Evolutionary conservation across 1,139 yeast species (phyloP), one percentile per base, ranked within the genome.

Genomic region (Wickerhamiella pararugosa): DNA sequence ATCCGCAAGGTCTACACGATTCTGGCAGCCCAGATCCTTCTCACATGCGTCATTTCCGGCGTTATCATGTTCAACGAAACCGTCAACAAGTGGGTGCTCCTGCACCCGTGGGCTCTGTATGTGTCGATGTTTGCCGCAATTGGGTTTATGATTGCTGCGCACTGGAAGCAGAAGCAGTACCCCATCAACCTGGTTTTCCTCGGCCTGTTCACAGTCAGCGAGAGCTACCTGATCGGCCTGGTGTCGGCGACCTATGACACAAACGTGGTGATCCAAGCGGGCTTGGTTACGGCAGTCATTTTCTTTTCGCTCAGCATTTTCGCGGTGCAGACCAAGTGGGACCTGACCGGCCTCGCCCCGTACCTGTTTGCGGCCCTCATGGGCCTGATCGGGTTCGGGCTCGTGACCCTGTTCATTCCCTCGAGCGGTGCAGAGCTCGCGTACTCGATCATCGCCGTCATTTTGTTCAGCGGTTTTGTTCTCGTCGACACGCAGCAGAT

Each of bases 261-360:
- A 1, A 69, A 67, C 9, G 66, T 79, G 25, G 76, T 86, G 3
- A 58, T 83, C 26, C 77, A 81, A 54, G 94, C 94, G 0, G 64
- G 83, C 15, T 58, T 76, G 34, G 67, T 84, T 44, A 84, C 95
- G 0, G 60, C 73, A 27, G 62, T 80, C 10, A 71, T 84, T 5
- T 84, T 84, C 49, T 61, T 75, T 28, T 94, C 93, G 0, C 73
- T 84, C 45, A 77, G 94, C 0, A 41, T 75, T 26, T 78, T 83
- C 61, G 90, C 94, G 4, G 66, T 79, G 60, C 94, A 84, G 58
- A 72, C 87, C n/a, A 77, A 74, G 55, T 81, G 81, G 54, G 93
- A 83, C 57, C 76, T 80, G 56, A 72, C 79, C 8, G 70, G 79
- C 45, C 78, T 86, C 78, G 75, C 76, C 47, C 79, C 84, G 11